These are phyloP conservation scores for Stromatinia cepivora DNA, from an alignment of 2,329 filamentous ascomycete genomes.

Conservation along the genomic window DNA sequence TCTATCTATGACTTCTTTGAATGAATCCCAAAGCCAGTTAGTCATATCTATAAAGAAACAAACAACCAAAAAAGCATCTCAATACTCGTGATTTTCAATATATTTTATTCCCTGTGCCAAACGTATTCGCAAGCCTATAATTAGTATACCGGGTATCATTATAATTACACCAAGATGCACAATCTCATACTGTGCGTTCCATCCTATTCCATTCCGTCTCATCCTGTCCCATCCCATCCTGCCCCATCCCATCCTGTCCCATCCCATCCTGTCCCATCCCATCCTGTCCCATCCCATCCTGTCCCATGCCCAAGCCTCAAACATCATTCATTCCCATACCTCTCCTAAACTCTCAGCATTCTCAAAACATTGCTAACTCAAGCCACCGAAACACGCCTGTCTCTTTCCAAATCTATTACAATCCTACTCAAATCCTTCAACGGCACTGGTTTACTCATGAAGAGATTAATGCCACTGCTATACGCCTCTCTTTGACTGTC, in stretches of 20 bases:
- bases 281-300: not conserved
- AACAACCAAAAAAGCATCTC: too few species aligned
- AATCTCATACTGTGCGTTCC: not conserved
- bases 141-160: slow-evolving; percentile 6
- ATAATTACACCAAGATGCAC: not conserved
- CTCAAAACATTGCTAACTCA: not conserved
- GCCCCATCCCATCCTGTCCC: not conserved
- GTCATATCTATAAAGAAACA: too few species aligned
- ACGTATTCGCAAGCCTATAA: not conserved
- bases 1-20: not conserved
- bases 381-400: not conserved
- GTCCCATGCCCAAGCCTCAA: not conserved
- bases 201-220: not conserved
- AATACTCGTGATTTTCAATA: too few species aligned
- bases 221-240: not conserved
- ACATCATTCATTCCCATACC: not conserved
- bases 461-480: slow-evolving; percentile 52
- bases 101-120: not conserved
- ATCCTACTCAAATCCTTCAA: slow-evolving; percentile 11
- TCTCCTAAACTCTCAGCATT: too few species aligned
- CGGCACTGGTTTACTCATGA: slow-evolving; percentile 51
- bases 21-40: too few species aligned
- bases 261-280: not conserved
- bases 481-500: slow-evolving; percentile 50
- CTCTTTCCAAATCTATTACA: not conserved